Evolutionary conservation across 306 rosid genomes (phyloP), one percentile per base, ranked within the genome.

Genomic region (Prunus mongolica): DNA sequence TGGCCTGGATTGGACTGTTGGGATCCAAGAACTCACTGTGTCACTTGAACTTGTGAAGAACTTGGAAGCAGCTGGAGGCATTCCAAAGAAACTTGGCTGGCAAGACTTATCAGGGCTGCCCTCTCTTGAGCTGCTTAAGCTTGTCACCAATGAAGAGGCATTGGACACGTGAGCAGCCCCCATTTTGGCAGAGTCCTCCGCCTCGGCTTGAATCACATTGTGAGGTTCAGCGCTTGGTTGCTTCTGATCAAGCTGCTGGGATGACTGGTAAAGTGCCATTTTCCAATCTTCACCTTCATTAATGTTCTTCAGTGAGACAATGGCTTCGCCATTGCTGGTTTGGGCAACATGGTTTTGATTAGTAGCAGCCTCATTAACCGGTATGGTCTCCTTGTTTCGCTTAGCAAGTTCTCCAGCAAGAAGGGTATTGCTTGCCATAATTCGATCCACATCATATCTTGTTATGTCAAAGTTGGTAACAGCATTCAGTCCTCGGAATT

Each of bases 381-480:
- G 49, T 7, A 58, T 73, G 1, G 80, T 69, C 41, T 79, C 91
- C 84, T 70, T 83, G 82, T 74, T 88, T 61, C 89, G 78, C 83
- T 86, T 86, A 3, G 98, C 98, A 8, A 74, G 78, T n/a, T 93
- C 96, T 20, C 89, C 87, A 60, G 89, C 87, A 18, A 91, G 97
- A 63, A 91, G 93, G 78, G 89, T 87, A 56, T 82, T 89, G 81
- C 96, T 91, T 56, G 88, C 87, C 86, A 91, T 91, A 41, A 93
- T 93, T 73, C 87, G 84, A 47, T 93, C 97, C 64, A 91, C 98
- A 71, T 89, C 96, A 44, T 93, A 93, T 82, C 93, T 88, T 77
- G 96, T 85, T 50, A 93, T 88, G 67, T 89, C 93, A 28, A 93
- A 93, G 86, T 93, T 93, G 9, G 98, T 93, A 3, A 93, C 98